phyloP scores from a whole-genome alignment of 306 rosid genomes.

The Gastrolobium villosum region DNA sequence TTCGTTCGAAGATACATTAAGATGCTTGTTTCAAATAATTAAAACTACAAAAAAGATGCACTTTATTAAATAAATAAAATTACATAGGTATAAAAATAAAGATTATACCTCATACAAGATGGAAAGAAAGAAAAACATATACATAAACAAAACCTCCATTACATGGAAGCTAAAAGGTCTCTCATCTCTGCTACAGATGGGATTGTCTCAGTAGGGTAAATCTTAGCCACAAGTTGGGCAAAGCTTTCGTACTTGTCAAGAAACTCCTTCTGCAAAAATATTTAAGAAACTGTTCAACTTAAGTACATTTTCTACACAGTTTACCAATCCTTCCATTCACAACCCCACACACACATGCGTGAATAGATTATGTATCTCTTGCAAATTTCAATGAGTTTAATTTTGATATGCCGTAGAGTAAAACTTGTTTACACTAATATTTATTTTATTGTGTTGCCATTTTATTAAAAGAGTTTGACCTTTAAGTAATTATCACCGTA shows the following conservation, averaged over 20 bases:
- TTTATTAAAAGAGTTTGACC: conserved; percentile 6
- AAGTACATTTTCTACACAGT: not conserved
- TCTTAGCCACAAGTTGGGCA: conserved; percentile 87
- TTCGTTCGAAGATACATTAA: conserved; percentile 26
- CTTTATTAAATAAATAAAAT: conserved; percentile 56
- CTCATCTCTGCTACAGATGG: conserved; percentile 79
- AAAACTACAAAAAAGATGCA: conserved; percentile 37
- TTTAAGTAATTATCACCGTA: not conserved
- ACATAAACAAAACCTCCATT: conserved; percentile 44
- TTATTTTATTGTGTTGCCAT: not conserved
- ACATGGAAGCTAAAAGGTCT: conserved; percentile 85
- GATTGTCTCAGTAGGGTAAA: conserved; percentile 82
- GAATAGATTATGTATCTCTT: not conserved
- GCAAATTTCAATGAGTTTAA: conserved; percentile 18
- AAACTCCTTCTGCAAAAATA: conserved; percentile 86
- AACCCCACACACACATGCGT: not conserved
- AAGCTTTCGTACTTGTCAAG: conserved; percentile 94
- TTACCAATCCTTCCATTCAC: conserved; percentile 6
- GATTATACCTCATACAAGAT: conserved; percentile 39
- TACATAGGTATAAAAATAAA: conserved; percentile 45
- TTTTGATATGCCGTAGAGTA: not conserved
- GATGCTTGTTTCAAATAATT: conserved; percentile 25
- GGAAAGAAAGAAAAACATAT: conserved; percentile 32
- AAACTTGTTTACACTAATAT: not conserved
- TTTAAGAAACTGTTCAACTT: conserved; percentile 45